Evolutionary conservation across 2,329 filamentous ascomycete species (phyloP).

Genomic region (Talaromyces sp.): DNA sequence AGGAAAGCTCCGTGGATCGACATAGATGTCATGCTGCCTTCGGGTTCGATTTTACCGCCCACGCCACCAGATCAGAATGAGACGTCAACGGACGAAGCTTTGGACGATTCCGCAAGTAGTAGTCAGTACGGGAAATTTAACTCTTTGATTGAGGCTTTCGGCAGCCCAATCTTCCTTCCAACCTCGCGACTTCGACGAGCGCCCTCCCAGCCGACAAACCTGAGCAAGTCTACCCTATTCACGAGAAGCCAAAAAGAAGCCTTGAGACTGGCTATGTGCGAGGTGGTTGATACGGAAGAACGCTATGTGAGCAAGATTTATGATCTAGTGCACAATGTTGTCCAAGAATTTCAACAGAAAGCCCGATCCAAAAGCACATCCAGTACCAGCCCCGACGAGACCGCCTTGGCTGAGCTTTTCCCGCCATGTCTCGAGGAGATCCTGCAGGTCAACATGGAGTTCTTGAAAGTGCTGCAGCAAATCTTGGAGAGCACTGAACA

Average conservation of each 20-base stretch:
- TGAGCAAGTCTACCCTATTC: conserved; percentile 75
- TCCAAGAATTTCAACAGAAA: conserved; percentile 71
- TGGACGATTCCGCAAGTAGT: conserved; percentile 24
- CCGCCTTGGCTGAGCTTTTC: conserved; percentile 73
- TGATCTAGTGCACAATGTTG: conserved; percentile 76
- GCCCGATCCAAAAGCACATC: conserved; percentile 56
- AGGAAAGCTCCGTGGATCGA: conserved; percentile 83
- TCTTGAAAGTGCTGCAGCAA: conserved; percentile 70
- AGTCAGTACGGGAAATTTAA: conserved; percentile 72
- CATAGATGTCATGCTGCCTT: conserved; percentile 78
- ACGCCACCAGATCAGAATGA: conserved; percentile 64
- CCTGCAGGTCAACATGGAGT: conserved; percentile 73
- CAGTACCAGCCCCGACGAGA: conserved; percentile 67
- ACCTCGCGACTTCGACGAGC: conserved; percentile 80
- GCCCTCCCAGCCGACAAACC: conserved; percentile 76
- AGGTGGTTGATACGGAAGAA: conserved; percentile 89
- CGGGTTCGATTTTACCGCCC: conserved; percentile 66
- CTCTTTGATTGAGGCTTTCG: conserved; percentile 71
- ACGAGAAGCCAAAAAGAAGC: conserved; percentile 77
- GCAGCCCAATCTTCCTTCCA: conserved; percentile 79
- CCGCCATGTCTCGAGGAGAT: conserved; percentile 77
- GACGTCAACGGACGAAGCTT: conserved; percentile 26
- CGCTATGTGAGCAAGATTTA: conserved; percentile 86
- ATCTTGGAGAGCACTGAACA: conserved; percentile 81
- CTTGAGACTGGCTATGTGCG: conserved; percentile 80